These are phyloP conservation scores for Ustilago lituana DNA, from an alignment of 1,284 basidiomycete genomes.

Conservation along the genomic window DNA sequence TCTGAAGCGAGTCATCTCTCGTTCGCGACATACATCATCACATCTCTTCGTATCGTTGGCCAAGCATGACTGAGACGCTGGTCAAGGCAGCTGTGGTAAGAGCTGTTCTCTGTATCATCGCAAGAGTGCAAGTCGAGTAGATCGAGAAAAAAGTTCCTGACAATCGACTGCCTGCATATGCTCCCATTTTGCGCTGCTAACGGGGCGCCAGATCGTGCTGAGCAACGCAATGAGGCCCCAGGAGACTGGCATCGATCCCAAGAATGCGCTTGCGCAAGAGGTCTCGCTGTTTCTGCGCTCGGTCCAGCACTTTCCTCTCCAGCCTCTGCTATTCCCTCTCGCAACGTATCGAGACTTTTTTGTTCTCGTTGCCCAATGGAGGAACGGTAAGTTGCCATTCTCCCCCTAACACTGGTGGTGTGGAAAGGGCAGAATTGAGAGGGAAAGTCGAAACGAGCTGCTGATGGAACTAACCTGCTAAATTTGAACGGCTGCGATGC, in stretches of 20 bases:
- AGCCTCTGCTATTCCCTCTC: constrained; percentile 12
- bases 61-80: constrained; percentile 12
- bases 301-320: constrained; percentile 9
- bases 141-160: too few relatives aligned
- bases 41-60: neutral
- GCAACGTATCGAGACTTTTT: constrained; percentile 22
- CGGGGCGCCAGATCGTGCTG: constrained; percentile 13
- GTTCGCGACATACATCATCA: neutral
- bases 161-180: too few relatives aligned
- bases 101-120: neutral
- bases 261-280: neutral
- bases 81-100: constrained; percentile 35
- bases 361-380: constrained; percentile 20
- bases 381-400: constrained; percentile 20
- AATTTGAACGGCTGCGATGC: too few relatives aligned
- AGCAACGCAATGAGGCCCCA: neutral
- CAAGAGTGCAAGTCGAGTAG: too few relatives aligned
- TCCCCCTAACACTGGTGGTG: too few relatives aligned
- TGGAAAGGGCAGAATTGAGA: too few relatives aligned
- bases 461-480: too few relatives aligned
- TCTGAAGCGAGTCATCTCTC: too few relatives aligned
- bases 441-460: too few relatives aligned
- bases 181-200: too few relatives aligned
- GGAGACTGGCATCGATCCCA: neutral
- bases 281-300: constrained; percentile 22